Evolutionary conservation across 441 rosid species (phyloP).

Genomic region (Pelargonium exstipulatum): DNA sequence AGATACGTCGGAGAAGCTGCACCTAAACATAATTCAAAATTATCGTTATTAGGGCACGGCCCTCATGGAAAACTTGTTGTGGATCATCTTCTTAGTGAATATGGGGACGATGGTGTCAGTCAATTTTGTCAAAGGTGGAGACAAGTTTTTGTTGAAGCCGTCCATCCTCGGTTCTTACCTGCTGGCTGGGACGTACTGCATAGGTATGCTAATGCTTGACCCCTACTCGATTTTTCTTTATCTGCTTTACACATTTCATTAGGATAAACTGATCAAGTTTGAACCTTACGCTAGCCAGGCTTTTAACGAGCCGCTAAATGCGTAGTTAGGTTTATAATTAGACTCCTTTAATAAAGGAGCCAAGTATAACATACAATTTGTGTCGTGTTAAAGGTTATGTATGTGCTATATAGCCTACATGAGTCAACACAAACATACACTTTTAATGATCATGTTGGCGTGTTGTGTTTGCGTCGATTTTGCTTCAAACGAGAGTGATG

Average conservation of each 20-base stretch:
- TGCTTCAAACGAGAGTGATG: too few relatives aligned
- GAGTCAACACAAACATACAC: too few relatives aligned
- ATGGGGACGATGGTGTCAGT: slow-evolving; percentile 62
- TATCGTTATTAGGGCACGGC: slow-evolving; percentile 89
- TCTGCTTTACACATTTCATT: not conserved
- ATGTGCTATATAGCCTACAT: too few relatives aligned
- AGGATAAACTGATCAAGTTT: not conserved
- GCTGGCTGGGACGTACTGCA: slow-evolving; percentile 86
- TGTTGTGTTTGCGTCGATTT: too few relatives aligned
- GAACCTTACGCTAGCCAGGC: too few relatives aligned
- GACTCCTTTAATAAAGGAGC: too few relatives aligned
- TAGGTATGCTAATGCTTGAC: slow-evolving; percentile 35
- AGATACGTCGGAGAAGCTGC: slow-evolving; percentile 27
- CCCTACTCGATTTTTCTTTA: not conserved
- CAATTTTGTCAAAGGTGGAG: slow-evolving; percentile 92
- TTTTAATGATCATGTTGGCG: too few relatives aligned
- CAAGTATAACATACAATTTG: too few relatives aligned
- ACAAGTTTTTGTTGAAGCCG: slow-evolving; percentile 73
- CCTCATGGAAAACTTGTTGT: slow-evolving; percentile 91
- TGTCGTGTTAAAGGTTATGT: too few relatives aligned
- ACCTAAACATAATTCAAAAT: slow-evolving; percentile 46
- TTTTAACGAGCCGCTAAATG: too few relatives aligned
- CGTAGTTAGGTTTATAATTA: too few relatives aligned
- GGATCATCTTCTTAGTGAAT: slow-evolving; percentile 49
- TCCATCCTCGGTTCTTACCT: slow-evolving; percentile 76